A percentile compares a stretch with the other conserved stretches of the same genome.
phyloP scores from a whole-genome alignment of 1,139 yeast genomes.

The Geotrichum carabidarum region DNA sequence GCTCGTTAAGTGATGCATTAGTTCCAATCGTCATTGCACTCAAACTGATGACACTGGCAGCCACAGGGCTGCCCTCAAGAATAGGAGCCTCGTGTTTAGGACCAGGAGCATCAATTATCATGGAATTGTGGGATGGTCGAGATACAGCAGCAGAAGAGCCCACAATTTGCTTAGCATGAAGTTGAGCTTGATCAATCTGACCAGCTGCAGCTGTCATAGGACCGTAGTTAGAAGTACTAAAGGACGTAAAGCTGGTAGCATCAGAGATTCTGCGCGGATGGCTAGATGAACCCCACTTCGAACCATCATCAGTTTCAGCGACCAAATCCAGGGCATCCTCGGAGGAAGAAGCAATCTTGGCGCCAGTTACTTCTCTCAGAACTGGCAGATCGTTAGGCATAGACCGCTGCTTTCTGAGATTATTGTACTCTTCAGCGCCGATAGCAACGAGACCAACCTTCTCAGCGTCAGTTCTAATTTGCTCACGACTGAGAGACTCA shows the following conservation, averaged over 20 bases:
- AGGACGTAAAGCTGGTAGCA: constrained; percentile 5
- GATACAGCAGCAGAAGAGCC: constrained; percentile 6
- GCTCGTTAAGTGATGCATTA: constrained; percentile 59
- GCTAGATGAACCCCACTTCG: constrained; percentile 9
- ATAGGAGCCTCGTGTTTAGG: neutral
- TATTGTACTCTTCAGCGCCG: constrained; percentile 32
- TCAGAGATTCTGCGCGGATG: constrained; percentile 14
- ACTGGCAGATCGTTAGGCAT: constrained; percentile 16
- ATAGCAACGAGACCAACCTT: constrained; percentile 42
- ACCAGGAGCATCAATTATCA: constrained; percentile 1
- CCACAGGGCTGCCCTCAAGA: constrained; percentile 14
- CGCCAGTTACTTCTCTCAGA: constrained; percentile 22
- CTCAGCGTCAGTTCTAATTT: constrained; percentile 24
- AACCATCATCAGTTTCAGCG: neutral
- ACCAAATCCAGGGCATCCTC: neutral
- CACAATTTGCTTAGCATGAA: neutral
- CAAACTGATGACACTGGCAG: constrained; percentile 22
- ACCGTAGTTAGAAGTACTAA: constrained; percentile 4
- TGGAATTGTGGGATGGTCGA: neutral
- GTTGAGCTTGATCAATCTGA: neutral
- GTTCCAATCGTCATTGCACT: constrained; percentile 56
- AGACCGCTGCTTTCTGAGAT: constrained; percentile 21
- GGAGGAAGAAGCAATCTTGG: neutral
- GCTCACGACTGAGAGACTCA: constrained; percentile 20
- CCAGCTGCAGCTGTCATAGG: neutral